Evolutionary conservation across 495 filamentous ascomycete species (phyloP).

Genomic region (Penicillium arizonense): DNA sequence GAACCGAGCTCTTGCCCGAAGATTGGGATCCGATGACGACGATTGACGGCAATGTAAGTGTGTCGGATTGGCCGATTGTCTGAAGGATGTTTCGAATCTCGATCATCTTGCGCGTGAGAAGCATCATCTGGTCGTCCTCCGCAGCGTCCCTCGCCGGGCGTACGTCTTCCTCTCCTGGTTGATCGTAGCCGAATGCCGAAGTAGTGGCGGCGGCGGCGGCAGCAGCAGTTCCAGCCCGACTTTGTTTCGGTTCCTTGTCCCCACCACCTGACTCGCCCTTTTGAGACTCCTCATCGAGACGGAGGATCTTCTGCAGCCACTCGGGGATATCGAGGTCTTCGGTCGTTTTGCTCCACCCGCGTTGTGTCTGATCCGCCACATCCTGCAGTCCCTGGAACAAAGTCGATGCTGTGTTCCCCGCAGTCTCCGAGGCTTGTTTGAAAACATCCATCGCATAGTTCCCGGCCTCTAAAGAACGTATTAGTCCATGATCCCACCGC

Average conservation of each 20-base stretch:
- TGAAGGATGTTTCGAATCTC: slow-evolving; percentile 92
- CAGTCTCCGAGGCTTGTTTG: slow-evolving; percentile 64
- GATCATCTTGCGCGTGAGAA: slow-evolving; percentile 98
- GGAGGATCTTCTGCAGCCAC: slow-evolving; percentile 79
- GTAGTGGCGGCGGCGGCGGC: slow-evolving; percentile 61
- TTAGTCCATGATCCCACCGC: slow-evolving; percentile 22
- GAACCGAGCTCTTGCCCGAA: slow-evolving; percentile 94
- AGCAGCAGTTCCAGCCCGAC: slow-evolving; percentile 49
- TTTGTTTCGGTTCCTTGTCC: slow-evolving; percentile 61
- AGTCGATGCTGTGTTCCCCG: slow-evolving; percentile 60
- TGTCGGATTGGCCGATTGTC: slow-evolving; percentile 83
- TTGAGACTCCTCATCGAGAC: slow-evolving; percentile 50
- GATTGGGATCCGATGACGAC: slow-evolving; percentile 98
- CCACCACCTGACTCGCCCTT: slow-evolving; percentile 43
- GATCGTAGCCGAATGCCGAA: slow-evolving; percentile 74
- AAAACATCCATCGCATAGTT: slow-evolving; percentile 85
- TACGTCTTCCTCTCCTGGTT: slow-evolving; percentile 68
- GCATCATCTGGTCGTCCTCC: slow-evolving; percentile 98
- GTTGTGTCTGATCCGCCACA: slow-evolving; percentile 73
- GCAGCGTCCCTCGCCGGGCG: slow-evolving; percentile 62
- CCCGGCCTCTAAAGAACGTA: slow-evolving; percentile 65
- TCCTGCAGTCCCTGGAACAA: slow-evolving; percentile 68
- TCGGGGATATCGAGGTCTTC: slow-evolving; percentile 73
- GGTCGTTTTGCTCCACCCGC: slow-evolving; percentile 81
- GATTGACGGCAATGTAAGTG: slow-evolving; percentile 87